Evolutionary conservation across 371 early-diverging fungal species (phyloP).

Genomic region (Mortierella sp.): DNA sequence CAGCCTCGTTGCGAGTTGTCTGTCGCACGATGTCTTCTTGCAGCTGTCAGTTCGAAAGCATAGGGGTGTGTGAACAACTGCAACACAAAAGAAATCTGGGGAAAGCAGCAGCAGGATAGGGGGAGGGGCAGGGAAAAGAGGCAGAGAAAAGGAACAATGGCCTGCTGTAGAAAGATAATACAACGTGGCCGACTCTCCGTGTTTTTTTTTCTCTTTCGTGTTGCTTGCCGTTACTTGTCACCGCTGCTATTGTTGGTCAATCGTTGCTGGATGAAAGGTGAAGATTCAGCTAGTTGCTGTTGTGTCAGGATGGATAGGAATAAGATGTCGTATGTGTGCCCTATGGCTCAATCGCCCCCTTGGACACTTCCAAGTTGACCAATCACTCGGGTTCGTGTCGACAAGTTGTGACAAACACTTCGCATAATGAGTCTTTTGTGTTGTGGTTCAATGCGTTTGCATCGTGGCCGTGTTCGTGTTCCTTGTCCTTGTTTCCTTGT

Average conservation of each 20-base stretch:
- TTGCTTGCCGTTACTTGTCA: background rate
- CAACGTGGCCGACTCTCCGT: background rate
- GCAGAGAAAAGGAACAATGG: background rate
- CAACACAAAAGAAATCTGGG: background rate
- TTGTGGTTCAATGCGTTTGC: background rate
- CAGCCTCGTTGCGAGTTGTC: background rate
- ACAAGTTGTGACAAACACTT: background rate
- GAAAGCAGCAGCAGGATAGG: background rate
- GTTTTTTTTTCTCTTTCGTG: background rate
- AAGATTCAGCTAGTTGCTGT: background rate
- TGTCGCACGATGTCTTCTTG: background rate
- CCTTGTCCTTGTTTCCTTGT: background rate
- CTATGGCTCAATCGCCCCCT: too few species aligned
- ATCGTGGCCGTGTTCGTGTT: background rate
- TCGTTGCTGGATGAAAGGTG: too few species aligned
- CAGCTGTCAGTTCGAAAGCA: background rate
- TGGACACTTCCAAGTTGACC: background rate
- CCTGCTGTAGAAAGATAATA: background rate
- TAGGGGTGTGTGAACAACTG: background rate
- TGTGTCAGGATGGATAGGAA: slow-evolving; percentile 5
- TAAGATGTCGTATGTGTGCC: background rate
- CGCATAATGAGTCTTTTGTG: background rate
- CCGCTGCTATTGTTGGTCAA: background rate
- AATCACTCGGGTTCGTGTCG: background rate
- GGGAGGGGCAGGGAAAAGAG: too few species aligned